Percentiles rank a stretch among this genome's conserved stretches.
These are phyloP conservation scores for Nicotiana sylvestris DNA, from an alignment of 257 asterid species.

Conservation along the genomic window DNA sequence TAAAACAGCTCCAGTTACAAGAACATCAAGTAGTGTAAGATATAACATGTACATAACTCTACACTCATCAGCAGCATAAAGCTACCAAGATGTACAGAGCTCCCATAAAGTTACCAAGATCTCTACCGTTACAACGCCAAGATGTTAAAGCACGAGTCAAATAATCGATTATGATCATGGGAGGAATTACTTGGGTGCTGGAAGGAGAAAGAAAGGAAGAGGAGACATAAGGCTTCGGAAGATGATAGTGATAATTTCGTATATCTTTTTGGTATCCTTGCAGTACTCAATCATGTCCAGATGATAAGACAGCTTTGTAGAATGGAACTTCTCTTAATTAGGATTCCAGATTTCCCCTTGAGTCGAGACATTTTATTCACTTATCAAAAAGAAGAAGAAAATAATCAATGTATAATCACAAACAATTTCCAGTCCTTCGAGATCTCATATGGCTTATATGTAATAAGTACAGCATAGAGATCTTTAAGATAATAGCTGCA, in stretches of 20 bases:
- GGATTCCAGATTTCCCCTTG: background rate
- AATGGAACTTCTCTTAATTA: background rate
- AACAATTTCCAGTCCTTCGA: slow-evolving; percentile 4
- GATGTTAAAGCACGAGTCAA: background rate
- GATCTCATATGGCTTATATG: background rate
- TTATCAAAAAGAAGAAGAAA: background rate
- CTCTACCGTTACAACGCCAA: background rate
- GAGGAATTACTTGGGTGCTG: background rate
- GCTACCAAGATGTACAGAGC: background rate
- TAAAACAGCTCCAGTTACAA: background rate
- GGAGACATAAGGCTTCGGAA: background rate
- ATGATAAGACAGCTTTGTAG: background rate
- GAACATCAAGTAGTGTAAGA: background rate
- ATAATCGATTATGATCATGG: background rate
- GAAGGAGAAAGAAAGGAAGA: slow-evolving; percentile 5
- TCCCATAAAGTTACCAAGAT: slow-evolving; percentile 5
- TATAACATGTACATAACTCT: background rate
- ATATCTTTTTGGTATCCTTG: background rate
- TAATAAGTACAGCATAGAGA: background rate
- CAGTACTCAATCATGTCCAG: background rate
- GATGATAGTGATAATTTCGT: background rate
- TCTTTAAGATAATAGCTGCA: slow-evolving; percentile 2
- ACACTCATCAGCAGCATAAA: background rate
- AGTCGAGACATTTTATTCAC: background rate
- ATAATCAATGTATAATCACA: background rate